These are phyloP conservation scores for Malus hybrid DNA, from an alignment of 331 rosid species.

Conservation along the genomic window DNA sequence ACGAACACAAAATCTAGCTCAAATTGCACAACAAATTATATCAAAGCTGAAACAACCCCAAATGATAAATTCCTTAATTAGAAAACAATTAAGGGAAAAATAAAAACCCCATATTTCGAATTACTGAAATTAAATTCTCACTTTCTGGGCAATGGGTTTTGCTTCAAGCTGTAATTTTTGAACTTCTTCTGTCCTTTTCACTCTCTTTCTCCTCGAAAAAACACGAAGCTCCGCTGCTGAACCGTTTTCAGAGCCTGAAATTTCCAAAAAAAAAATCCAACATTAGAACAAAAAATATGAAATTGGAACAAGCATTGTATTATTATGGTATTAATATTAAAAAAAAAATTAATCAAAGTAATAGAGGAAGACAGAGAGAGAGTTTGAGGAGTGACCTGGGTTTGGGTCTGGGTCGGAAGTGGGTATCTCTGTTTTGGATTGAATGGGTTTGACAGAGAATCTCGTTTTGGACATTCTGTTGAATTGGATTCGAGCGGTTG, in stretches of 20 bases:
- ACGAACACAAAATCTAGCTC: neutral
- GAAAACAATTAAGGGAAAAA: neutral
- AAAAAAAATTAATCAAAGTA: neutral
- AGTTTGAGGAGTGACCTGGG: neutral
- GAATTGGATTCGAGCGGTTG: neutral
- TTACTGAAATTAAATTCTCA: neutral
- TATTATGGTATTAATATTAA: neutral
- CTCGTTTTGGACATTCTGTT: conserved; percentile 16
- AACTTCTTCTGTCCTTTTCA: conserved; percentile 15
- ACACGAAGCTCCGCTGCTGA: conserved; percentile 31
- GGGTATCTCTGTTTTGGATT: conserved; percentile 1
- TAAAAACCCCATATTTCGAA: neutral
- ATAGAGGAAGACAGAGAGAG: neutral
- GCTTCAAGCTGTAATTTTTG: conserved; percentile 1
- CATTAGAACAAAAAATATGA: neutral
- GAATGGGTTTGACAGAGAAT: conserved; percentile 12
- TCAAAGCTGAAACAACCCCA: neutral
- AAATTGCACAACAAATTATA: neutral
- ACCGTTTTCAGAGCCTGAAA: conserved; percentile 24
- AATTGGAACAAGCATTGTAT: neutral
- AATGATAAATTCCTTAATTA: neutral
- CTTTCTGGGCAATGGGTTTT: conserved; percentile 13
- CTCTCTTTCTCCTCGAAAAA: conserved; percentile 31
- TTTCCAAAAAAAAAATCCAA: neutral
- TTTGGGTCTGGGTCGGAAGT: conserved; percentile 9